A percentile compares a stretch with the other conserved stretches of the same genome.
phyloP scores from a whole-genome alignment of 1,284 basidiomycete genomes.

The Abortiporus biennis region DNA sequence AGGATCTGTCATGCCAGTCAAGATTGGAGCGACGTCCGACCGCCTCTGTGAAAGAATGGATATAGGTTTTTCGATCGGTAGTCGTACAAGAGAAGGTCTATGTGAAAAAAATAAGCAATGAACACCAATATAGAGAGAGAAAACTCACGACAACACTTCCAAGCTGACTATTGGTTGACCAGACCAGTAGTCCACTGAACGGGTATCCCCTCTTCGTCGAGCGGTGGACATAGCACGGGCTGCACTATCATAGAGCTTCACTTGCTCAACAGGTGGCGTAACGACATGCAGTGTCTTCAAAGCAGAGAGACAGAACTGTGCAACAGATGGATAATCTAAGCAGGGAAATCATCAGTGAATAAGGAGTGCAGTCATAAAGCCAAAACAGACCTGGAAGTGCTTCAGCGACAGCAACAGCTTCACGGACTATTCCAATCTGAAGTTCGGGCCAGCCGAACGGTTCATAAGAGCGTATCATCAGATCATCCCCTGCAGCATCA shows the following conservation, averaged over 20 bases:
- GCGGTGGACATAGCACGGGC: slow-evolving; percentile 63
- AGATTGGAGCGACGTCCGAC: slow-evolving; percentile 37
- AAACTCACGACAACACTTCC: slow-evolving; percentile 66
- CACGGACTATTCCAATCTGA: slow-evolving; percentile 86
- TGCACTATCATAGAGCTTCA: slow-evolving; percentile 69
- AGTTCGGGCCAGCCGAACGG: slow-evolving; percentile 90
- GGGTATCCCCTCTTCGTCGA: slow-evolving; percentile 69
- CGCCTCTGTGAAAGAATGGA: slow-evolving; percentile 42
- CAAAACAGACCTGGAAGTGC: slow-evolving; percentile 69
- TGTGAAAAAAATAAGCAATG: background rate
- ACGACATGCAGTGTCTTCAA: slow-evolving; percentile 64
- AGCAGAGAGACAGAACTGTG: slow-evolving; percentile 74
- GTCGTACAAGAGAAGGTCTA: slow-evolving; percentile 66
- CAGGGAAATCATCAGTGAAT: slow-evolving; percentile 11
- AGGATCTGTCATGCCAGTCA: slow-evolving; percentile 60
- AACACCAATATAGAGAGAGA: background rate
- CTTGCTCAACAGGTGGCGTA: slow-evolving; percentile 69
- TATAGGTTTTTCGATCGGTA: slow-evolving; percentile 70
- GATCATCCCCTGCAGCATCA: slow-evolving; percentile 17
- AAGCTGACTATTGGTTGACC: slow-evolving; percentile 75
- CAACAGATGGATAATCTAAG: slow-evolving; percentile 69
- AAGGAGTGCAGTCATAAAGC: slow-evolving; percentile 13
- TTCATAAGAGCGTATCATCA: slow-evolving; percentile 37
- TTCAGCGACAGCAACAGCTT: slow-evolving; percentile 87
- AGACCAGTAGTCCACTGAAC: slow-evolving; percentile 78